Conservation (phyloP, 768 basidiomycete species). For the Cystofilobasidium bisporidii region DNA sequence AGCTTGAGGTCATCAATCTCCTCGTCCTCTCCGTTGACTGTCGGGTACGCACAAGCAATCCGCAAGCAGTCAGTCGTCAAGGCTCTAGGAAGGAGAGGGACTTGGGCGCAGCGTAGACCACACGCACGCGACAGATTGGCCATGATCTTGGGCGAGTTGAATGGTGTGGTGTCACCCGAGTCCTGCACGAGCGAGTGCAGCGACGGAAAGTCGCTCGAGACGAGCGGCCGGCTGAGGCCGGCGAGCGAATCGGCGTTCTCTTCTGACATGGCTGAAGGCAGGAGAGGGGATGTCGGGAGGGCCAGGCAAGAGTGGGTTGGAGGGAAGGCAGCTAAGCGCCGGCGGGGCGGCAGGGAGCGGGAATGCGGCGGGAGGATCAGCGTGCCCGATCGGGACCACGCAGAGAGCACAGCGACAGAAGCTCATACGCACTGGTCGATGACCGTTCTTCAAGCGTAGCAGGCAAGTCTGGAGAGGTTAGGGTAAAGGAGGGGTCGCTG, state of each 20-base stretch:
- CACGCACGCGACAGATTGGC: slow-evolving; percentile 24
- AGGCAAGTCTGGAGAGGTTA: too few relatives aligned
- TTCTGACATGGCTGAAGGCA: neutral
- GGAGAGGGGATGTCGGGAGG: neutral
- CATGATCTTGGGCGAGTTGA: slow-evolving; percentile 25
- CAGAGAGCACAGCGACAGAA: too few relatives aligned
- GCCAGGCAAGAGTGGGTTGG: neutral
- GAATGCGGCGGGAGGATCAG: too few relatives aligned
- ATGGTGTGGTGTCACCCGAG: slow-evolving; percentile 16
- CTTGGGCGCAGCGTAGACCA: too few relatives aligned
- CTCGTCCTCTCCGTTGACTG: slow-evolving; percentile 26
- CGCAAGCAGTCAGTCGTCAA: too few relatives aligned
- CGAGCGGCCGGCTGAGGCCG: neutral
- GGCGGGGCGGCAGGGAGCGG: too few relatives aligned
- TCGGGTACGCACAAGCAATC: too few relatives aligned
- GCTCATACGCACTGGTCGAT: too few relatives aligned
- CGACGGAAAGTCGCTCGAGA: neutral
- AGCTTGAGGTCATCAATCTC: slow-evolving; percentile 28
- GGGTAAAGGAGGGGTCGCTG: too few relatives aligned
- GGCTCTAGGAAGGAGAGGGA: neutral
- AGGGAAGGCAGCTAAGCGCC: too few relatives aligned
- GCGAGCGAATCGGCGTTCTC: neutral
- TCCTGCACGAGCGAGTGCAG: neutral
- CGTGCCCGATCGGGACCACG: too few relatives aligned
- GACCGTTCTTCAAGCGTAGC: too few relatives aligned